Evolutionary conservation across 768 basidiomycete genomes (phyloP).

Genomic region (Hygrocybe coccinea): DNA sequence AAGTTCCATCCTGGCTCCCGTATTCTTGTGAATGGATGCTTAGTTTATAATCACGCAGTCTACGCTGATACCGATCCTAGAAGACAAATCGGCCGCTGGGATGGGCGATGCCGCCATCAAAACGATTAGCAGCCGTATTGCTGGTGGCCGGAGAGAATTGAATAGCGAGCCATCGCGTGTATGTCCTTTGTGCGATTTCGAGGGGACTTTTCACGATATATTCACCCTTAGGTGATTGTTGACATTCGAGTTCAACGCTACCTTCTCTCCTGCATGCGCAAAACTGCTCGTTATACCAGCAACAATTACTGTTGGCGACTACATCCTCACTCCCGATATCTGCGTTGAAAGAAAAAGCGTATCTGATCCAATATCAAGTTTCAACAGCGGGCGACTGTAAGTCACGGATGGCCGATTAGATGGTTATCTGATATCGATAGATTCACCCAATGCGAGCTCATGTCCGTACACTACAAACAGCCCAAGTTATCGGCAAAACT

Average conservation of each 20-base stretch:
- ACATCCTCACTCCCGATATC: slow-evolving; percentile 91
- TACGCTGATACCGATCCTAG: slow-evolving; percentile 82
- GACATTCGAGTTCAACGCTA: slow-evolving; percentile 90
- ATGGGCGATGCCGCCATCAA: slow-evolving; percentile 62
- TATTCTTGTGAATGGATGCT: background rate
- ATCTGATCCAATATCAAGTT: slow-evolving; percentile 65
- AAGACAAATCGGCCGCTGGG: slow-evolving; percentile 46
- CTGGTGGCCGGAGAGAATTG: slow-evolving; percentile 73
- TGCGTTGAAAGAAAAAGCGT: slow-evolving; percentile 96
- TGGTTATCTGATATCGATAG: too few relatives aligned
- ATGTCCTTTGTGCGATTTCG: slow-evolving; percentile 1
- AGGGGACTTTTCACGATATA: background rate
- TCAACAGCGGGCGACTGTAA: too few relatives aligned
- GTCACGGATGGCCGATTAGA: too few relatives aligned
- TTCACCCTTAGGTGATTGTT: slow-evolving; percentile 71
- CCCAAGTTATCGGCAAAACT: too few relatives aligned
- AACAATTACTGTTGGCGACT: slow-evolving; percentile 93
- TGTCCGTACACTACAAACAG: too few relatives aligned
- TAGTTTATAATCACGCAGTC: slow-evolving; percentile 43
- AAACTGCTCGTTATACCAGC: slow-evolving; percentile 79
- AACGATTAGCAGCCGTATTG: slow-evolving; percentile 79
- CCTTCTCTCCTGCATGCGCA: slow-evolving; percentile 85
- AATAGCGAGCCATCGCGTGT: slow-evolving; percentile 64
- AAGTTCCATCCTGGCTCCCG: slow-evolving; percentile 27
- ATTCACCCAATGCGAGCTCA: too few relatives aligned